A percentile compares a stretch with the other conserved stretches of the same genome.
These are phyloP conservation scores for Pseudogymnoascus sp. DNA, from an alignment of 2,329 filamentous ascomycete species.

Conservation along the genomic window DNA sequence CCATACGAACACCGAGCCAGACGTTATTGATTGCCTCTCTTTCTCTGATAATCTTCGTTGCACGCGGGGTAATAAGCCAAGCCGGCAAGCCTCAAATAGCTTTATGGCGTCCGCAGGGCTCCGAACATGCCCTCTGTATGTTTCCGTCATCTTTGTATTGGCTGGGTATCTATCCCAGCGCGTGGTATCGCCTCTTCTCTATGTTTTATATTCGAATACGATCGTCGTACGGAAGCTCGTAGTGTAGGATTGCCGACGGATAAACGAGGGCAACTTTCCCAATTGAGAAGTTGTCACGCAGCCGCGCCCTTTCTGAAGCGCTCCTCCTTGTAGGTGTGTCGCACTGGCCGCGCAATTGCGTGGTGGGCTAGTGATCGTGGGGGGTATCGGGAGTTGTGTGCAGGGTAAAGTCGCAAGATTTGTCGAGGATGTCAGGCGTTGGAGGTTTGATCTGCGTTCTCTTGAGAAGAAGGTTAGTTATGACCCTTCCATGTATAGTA, in stretches of 20 bases:
- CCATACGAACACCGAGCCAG: slow-evolving; percentile 99
- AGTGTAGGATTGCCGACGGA: neutral
- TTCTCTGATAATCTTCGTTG: slow-evolving; percentile 93
- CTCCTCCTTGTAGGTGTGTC: neutral
- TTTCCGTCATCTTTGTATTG: slow-evolving; percentile 47
- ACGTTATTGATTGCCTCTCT: slow-evolving; percentile 90
- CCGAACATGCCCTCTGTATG: slow-evolving; percentile 88
- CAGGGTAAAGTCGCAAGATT: neutral
- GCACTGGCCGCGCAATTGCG: neutral
- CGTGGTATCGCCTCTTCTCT: neutral
- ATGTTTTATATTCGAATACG: neutral
- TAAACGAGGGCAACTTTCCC: neutral
- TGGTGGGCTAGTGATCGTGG: neutral
- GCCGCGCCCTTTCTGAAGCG: neutral
- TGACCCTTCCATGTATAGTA: neutral
- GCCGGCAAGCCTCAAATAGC: slow-evolving; percentile 88
- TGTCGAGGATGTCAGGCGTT: neutral
- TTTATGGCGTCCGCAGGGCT: slow-evolving; percentile 96
- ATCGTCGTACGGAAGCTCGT: neutral
- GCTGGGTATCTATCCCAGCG: neutral
- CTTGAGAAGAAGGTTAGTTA: neutral
- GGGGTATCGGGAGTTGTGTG: neutral
- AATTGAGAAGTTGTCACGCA: neutral
- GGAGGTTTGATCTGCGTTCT: neutral
- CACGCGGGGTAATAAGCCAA: slow-evolving; percentile 77